Conservation (phyloP, 2,329 filamentous ascomycete species). For the Hypoxylon sp. region DNA sequence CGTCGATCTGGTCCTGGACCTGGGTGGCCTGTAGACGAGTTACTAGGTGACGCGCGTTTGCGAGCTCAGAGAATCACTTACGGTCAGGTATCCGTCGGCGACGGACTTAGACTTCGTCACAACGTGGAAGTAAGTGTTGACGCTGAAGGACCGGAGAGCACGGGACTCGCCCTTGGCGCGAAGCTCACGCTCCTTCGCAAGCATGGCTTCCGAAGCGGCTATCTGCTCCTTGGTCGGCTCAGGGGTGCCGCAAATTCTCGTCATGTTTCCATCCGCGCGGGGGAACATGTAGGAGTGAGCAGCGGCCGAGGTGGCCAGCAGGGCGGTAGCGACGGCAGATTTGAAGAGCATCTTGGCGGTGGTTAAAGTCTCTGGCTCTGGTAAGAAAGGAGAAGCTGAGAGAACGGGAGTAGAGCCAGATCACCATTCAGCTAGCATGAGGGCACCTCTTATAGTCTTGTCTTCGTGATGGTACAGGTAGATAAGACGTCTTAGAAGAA, state of each 20-base stretch:
- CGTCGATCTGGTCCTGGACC: slow-evolving; percentile 56
- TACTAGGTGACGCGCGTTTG: slow-evolving; percentile 26
- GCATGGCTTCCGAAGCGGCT: slow-evolving; percentile 43
- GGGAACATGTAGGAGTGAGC: slow-evolving; percentile 37
- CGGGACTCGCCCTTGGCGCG: slow-evolving; percentile 41
- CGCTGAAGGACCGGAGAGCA: slow-evolving; percentile 45
- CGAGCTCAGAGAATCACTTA: no score
- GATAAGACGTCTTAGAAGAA: slow-evolving; percentile 5
- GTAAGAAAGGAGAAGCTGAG: background rate
- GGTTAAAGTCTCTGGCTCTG: background rate
- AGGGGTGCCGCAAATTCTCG: slow-evolving; percentile 46
- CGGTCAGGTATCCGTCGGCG: slow-evolving; percentile 53
- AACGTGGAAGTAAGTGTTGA: slow-evolving; percentile 57
- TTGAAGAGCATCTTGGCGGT: slow-evolving; percentile 44
- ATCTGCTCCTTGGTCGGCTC: slow-evolving; percentile 47
- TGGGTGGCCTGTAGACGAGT: slow-evolving; percentile 49
- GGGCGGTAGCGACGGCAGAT: slow-evolving; percentile 34
- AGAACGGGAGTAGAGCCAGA: background rate
- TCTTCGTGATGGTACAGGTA: slow-evolving; percentile 2
- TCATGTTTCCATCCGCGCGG: slow-evolving; percentile 28
- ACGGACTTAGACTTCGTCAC: slow-evolving; percentile 49
- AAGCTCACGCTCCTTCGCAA: slow-evolving; percentile 43
- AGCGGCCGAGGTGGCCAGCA: slow-evolving; percentile 44
- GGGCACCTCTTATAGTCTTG: slow-evolving; percentile 21
- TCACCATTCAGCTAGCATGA: background rate